Percentiles rank a stretch among this genome's conserved stretches.
Conservation (phyloP, 306 rosid genomes). For the Vicia faba region DNA sequence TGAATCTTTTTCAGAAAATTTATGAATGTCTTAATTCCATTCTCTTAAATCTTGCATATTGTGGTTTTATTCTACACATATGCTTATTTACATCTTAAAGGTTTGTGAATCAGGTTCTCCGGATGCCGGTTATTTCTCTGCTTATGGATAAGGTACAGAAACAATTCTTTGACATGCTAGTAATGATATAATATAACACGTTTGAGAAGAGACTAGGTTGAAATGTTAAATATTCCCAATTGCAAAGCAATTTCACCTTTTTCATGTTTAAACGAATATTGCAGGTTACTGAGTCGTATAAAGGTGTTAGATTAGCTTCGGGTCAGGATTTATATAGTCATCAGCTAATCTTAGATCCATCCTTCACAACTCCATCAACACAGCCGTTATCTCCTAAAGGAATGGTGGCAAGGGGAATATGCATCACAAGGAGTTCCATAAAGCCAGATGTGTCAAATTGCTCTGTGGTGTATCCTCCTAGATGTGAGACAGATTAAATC, state of each 20-base stretch:
- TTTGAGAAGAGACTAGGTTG: constrained; percentile 30
- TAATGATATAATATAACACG: background rate
- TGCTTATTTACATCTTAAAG: constrained; percentile 39
- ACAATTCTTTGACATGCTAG: constrained; percentile 15
- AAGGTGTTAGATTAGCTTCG: constrained; percentile 87
- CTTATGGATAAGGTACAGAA: constrained; percentile 71
- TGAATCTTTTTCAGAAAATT: background rate
- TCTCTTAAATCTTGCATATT: constrained; percentile 9
- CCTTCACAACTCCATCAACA: constrained; percentile 52
- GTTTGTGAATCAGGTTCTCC: constrained; percentile 67
- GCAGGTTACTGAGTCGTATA: constrained; percentile 67
- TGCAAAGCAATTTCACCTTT: constrained; percentile 33
- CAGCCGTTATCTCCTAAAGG: constrained; percentile 47
- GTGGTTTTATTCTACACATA: constrained; percentile 22
- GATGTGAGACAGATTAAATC: constrained; percentile 58
- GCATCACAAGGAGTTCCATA: constrained; percentile 70
- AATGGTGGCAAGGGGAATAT: constrained; percentile 90
- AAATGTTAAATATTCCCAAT: constrained; percentile 23
- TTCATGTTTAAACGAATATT: constrained; percentile 39
- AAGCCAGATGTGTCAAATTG: constrained; percentile 63
- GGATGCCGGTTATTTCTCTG: constrained; percentile 80
- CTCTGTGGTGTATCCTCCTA: constrained; percentile 80
- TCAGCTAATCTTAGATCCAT: constrained; percentile 78
- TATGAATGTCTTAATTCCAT: background rate
- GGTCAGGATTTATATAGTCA: constrained; percentile 77